Percentiles rank a stretch among this genome's conserved stretches.
phyloP scores from a whole-genome alignment of 352 stramenopile genomes.

The Globisporangium irregulare region DNA sequence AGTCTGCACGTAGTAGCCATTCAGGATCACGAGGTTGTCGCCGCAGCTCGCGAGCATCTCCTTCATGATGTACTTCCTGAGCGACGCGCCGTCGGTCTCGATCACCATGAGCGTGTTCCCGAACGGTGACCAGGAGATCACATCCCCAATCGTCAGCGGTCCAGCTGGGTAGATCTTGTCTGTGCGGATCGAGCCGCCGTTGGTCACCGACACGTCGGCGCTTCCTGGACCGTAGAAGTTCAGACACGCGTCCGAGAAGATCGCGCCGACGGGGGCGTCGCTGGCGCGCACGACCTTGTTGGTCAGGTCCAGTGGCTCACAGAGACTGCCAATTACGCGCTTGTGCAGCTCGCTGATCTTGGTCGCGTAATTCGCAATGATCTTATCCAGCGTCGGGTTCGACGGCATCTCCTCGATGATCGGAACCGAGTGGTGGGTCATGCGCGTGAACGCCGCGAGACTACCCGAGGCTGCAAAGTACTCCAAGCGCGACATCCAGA shows the following conservation, averaged over 20 bases:
- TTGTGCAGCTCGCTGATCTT: slow-evolving; percentile 50
- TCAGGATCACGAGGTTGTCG: slow-evolving; percentile 22
- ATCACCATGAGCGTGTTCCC: slow-evolving; percentile 21
- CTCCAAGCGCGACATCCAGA: slow-evolving; percentile 62
- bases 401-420: slow-evolving; percentile 61
- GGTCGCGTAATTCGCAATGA: slow-evolving; percentile 68
- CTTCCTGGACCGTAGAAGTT: slow-evolving; percentile 13
- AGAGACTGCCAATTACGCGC: slow-evolving; percentile 47
- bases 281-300: slow-evolving; percentile 44
- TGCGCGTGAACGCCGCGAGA: slow-evolving; percentile 34
- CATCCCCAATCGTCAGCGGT: slow-evolving; percentile 17
- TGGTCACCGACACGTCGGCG: slow-evolving; percentile 23
- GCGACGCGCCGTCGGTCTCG: slow-evolving; percentile 30
- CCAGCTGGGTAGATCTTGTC: slow-evolving; percentile 22
- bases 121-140: slow-evolving; percentile 29
- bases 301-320: slow-evolving; percentile 49
- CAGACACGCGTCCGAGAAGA: slow-evolving; percentile 39
- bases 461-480: slow-evolving; percentile 39
- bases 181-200: slow-evolving; percentile 24
- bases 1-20: slow-evolving; percentile 37
- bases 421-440: slow-evolving; percentile 49
- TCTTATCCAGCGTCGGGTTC: slow-evolving; percentile 42
- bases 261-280: slow-evolving; percentile 47
- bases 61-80: slow-evolving; percentile 39
- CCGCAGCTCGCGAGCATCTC: slow-evolving; percentile 33